Conservation (phyloP, 1,284 basidiomycete species). For the Phellopilus nigrolimitatus region DNA sequence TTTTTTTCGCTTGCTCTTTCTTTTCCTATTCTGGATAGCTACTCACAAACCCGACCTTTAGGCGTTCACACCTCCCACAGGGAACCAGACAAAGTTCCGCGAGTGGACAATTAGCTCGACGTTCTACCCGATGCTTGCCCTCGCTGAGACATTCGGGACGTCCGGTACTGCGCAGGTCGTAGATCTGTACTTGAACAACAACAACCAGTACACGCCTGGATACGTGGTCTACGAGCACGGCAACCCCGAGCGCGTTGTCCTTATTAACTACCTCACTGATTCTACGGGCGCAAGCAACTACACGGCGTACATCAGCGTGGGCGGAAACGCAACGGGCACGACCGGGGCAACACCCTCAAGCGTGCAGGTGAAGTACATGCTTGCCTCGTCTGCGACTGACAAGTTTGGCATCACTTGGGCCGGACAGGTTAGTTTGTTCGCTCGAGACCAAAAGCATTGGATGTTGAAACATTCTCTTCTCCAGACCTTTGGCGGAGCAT, state of each 20-base stretch:
- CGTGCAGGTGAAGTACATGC: conserved; percentile 53
- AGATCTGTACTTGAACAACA: conserved; percentile 49
- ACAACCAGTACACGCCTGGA: conserved; percentile 54
- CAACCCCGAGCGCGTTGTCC: conserved; percentile 48
- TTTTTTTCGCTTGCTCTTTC: background rate
- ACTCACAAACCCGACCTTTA: no score
- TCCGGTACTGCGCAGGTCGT: conserved; percentile 55
- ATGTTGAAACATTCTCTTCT: conserved; percentile 1
- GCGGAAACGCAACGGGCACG: conserved; percentile 38
- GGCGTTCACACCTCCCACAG: conserved; percentile 48
- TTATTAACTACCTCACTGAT: conserved; percentile 69
- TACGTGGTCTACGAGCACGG: conserved; percentile 71
- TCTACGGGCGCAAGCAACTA: conserved; percentile 46
- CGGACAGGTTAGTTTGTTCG: conserved; percentile 38
- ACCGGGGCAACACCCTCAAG: conserved; percentile 34
- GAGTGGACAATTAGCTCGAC: conserved; percentile 63
- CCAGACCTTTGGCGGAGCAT: conserved; percentile 64
- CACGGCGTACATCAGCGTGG: conserved; percentile 40
- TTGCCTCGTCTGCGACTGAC: conserved; percentile 43
- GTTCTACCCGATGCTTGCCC: conserved; percentile 64
- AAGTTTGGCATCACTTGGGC: conserved; percentile 75
- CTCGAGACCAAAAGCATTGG: background rate
- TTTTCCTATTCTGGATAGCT: background rate
- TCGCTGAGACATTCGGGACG: conserved; percentile 64
- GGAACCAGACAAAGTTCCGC: conserved; percentile 51